Conservation (phyloP, 1,284 basidiomycete genomes). For the Ustilago nuda region DNA sequence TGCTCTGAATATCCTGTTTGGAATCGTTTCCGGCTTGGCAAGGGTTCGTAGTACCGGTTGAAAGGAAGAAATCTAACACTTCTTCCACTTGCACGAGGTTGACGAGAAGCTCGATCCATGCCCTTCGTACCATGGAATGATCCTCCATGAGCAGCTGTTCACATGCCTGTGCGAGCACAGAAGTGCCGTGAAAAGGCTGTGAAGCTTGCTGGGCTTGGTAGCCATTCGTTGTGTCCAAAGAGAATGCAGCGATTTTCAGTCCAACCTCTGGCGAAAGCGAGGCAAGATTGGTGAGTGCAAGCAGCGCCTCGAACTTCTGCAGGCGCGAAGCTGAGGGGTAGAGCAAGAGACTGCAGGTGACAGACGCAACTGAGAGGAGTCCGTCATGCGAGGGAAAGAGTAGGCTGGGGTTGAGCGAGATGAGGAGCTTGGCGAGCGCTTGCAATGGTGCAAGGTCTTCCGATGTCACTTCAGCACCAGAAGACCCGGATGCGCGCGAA, state of each 20-base stretch:
- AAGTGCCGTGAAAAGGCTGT: slow-evolving; percentile 17
- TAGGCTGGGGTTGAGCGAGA: slow-evolving; percentile 87
- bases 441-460: slow-evolving; percentile 80
- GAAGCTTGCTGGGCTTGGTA: background rate
- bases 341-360: slow-evolving; percentile 49
- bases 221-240: background rate
- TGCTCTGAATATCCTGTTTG: background rate
- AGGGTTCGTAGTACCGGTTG: background rate
- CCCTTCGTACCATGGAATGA: slow-evolving; percentile 83
- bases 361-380: slow-evolving; percentile 26
- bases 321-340: slow-evolving; percentile 75
- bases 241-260: slow-evolving; percentile 69
- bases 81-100: slow-evolving; percentile 84
- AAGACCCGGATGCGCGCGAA: slow-evolving; percentile 5
- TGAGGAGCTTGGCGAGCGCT: slow-evolving; percentile 89
- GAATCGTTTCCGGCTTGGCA: background rate
- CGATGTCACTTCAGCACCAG: slow-evolving; percentile 32
- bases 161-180: slow-evolving; percentile 26
- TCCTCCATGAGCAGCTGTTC: slow-evolving; percentile 80
- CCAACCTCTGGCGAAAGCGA: slow-evolving; percentile 71
- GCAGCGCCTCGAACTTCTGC: slow-evolving; percentile 89
- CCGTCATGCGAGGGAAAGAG: slow-evolving; percentile 76
- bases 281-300: slow-evolving; percentile 95
- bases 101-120: slow-evolving; percentile 91
- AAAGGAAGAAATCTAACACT: slow-evolving; percentile 68